A percentile compares a stretch with the other conserved stretches of the same genome.
phyloP scores from a whole-genome alignment of 768 basidiomycete genomes.

The Mycena olivaceomarginata region DNA sequence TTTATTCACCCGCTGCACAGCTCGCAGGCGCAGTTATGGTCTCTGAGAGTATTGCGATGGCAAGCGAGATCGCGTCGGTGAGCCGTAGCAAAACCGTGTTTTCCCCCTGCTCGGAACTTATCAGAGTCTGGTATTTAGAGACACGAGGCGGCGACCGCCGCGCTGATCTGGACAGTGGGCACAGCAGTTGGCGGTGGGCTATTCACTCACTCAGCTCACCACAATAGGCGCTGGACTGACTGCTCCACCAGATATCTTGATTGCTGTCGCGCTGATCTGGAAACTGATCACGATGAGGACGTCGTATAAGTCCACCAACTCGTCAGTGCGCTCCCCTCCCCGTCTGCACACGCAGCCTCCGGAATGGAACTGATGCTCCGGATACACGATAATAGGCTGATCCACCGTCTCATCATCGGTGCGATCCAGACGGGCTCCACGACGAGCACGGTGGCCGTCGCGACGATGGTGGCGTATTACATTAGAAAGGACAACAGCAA shows the following conservation, averaged over 20 bases:
- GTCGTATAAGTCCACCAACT: not conserved
- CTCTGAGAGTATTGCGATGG: not conserved
- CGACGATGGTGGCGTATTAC: not conserved
- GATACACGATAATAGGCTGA: constrained; percentile 2
- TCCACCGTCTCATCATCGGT: constrained; percentile 20
- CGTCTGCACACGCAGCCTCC: no score
- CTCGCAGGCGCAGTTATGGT: not conserved
- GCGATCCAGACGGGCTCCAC: constrained; percentile 26
- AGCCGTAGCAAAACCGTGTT: not conserved
- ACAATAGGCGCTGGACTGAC: not conserved
- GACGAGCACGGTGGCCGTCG: constrained; percentile 2
- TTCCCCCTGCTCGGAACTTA: not conserved
- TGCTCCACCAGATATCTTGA: no score
- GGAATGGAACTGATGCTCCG: no score
- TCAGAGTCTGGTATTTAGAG: not conserved
- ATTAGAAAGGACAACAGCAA: not conserved
- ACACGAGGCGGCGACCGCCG: not conserved
- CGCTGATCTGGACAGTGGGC: not conserved
- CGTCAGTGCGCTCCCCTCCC: not conserved
- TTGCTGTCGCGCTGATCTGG: not conserved
- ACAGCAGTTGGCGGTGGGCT: not conserved
- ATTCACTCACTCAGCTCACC: not conserved
- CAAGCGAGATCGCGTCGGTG: not conserved
- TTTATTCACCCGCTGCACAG: not conserved
- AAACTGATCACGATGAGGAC: not conserved